Percentiles rank a stretch among this genome's conserved stretches.
These are phyloP conservation scores for Ambrosia trifida DNA, from an alignment of 129 eudicot genomes.

Conservation along the genomic window DNA sequence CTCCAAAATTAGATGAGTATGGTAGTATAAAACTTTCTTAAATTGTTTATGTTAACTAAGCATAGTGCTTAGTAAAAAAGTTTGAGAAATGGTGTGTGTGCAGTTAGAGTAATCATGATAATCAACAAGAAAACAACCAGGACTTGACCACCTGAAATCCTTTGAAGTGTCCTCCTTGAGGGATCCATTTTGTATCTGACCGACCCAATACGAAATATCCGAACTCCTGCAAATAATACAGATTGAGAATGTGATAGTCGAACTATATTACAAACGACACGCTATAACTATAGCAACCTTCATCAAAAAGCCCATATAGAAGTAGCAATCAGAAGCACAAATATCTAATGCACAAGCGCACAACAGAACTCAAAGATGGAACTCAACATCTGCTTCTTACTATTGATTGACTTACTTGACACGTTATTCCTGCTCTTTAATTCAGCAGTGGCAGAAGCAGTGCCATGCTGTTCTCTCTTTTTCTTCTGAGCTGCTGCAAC, in stretches of 20 bases:
- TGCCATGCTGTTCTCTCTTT: conserved; percentile 51
- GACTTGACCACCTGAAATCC: conserved; percentile 71
- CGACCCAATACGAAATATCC: conserved; percentile 79
- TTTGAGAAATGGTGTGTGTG: background rate
- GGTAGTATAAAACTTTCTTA: background rate
- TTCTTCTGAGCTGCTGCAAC: conserved; percentile 74
- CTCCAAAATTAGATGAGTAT: background rate
- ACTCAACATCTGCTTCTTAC: no score
- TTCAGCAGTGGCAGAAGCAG: conserved; percentile 34
- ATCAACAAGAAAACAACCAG: conserved; percentile 20
- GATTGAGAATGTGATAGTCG: background rate
- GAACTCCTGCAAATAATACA: conserved; percentile 61
- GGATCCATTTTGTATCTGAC: conserved; percentile 89
- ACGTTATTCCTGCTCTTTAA: conserved; percentile 44
- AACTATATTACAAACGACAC: conserved; percentile 1
- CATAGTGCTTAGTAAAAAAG: background rate
- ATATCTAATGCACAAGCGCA: background rate
- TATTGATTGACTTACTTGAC: conserved; percentile 56
- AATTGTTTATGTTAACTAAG: background rate
- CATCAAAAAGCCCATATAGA: conserved; percentile 15
- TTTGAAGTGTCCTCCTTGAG: conserved; percentile 76
- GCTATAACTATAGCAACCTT: background rate
- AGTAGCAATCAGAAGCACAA: conserved; percentile 20
- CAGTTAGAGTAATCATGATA: conserved; percentile 13
- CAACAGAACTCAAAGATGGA: background rate